Evolutionary conservation across 2,329 filamentous ascomycete genomes (phyloP), one percentile per base, ranked within the genome.

Genomic region (Botrytis fragariae): DNA sequence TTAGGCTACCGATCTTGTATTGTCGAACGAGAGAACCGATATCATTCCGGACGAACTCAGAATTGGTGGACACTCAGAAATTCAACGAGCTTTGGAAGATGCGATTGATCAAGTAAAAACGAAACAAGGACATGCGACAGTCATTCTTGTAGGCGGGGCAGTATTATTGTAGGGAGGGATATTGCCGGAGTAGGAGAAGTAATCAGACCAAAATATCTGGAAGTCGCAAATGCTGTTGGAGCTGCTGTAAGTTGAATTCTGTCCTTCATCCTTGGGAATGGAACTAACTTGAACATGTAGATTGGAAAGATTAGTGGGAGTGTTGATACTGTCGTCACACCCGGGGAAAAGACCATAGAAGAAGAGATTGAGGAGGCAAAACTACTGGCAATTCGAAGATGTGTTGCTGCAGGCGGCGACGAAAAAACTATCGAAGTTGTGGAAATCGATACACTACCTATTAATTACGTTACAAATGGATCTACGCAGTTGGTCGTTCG

Each of bases 161-260:
- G 86, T 0, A 82, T 90, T 0, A 85, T 86, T 4, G 84, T 85
- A 1, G 76, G 81, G 9, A 79, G 81, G 32, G 82, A 85, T 8
- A 82, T 90, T 10, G 80, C 82, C 0, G 87, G 87, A 0, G 87
- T 88, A 0, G 82, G 83, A 10, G 82, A 86, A 74, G 84, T 86
- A 72, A 85, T 87, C 12, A 81, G 84, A 7, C 88, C 88, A 0
- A 83, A 85, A 3, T 86, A 85, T 68, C 83, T 87, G 44, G 87
- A 86, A 72, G 87, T 86, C 0, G 88, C 88, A 5, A 90, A 90
- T 78, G 88, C 88, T 0, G 86, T 90, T 3, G 88, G 88, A 9
- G 88, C 88, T 0, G 88, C 88, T 80, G 84, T 77, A 81, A 71
- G 85, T 88, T 25, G 8, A 48, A 16, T 20, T 54, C 45, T 18